Base-by-base conservation (phyloP, 1,284 basidiomycete genomes). In the Naganishia sp. region DNA sequence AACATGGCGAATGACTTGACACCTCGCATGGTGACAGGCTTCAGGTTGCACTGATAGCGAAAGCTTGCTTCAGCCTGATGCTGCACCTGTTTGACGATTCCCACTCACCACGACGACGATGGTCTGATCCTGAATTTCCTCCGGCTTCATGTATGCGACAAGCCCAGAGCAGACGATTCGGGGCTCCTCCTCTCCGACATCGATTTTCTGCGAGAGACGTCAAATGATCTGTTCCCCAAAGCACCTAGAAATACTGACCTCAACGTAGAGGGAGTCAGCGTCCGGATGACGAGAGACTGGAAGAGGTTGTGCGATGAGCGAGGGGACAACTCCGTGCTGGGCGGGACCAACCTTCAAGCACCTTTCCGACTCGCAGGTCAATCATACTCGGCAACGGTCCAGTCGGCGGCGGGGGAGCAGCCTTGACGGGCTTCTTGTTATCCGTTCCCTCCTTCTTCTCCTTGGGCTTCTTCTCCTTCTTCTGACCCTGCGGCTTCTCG, bases 1-100 rank as follows among this genome's bases (percentile, higher is more conserved):
- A 98, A 89, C 94, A 98, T 97, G 33, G 92, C 94, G 74, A 90
- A 94, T 69, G 92, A 94, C 82, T 95, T 96, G 71, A 97, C 87
- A 5, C 94, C 94, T 66, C 94, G 87, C 94, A 98, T 96, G 72
- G 84, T 89, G 18, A 90, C 94, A 6, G 94, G 94, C 80, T 98
- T 97, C 68, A 98, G 81, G 79, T 97, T 97, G 80, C 92, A 93
- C 63, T 64, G 50, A 16, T 10, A n/a, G 50, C 28, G 6, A 36
- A 48, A 21, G n/a, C 25, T 7, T 21, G 7, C n/a, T 18, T 54
- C 23, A 43, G 42, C 23, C 54, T 44, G 52, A 48, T 42, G 23
- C 42, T 9, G 13, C 21, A 9, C 11, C 18, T 16, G 16, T 2
- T 1, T 13, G 25, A 3, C 9, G n/a, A 31, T 13, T 53, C 25